Conservation (phyloP, 768 basidiomycete species). For the Lanmaoa rubissima region DNA sequence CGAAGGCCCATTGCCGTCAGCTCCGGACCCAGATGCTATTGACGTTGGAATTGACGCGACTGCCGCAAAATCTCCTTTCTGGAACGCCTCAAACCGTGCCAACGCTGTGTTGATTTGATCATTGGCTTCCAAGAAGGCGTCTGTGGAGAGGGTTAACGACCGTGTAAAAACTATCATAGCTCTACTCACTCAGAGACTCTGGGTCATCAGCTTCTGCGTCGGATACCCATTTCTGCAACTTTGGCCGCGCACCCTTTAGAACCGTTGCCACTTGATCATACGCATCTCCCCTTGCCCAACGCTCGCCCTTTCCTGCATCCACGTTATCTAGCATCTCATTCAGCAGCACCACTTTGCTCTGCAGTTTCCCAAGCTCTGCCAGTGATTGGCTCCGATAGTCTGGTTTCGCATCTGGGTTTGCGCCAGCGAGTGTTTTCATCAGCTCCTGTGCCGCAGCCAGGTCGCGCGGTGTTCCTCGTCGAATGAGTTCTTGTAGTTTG, state of each 20-base stretch:
- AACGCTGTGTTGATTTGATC: constrained; percentile 96
- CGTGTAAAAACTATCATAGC: neutral
- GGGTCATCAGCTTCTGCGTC: constrained; percentile 89
- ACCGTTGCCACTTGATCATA: constrained; percentile 95
- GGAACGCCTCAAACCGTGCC: constrained; percentile 88
- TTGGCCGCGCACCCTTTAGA: constrained; percentile 80
- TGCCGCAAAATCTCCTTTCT: constrained; percentile 82
- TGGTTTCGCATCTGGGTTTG: constrained; percentile 91
- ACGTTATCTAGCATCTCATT: constrained; percentile 98
- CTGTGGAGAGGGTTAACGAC: constrained; percentile 37
- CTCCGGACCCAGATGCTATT: constrained; percentile 36
- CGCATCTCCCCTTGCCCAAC: constrained; percentile 83
- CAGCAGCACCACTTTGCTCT: constrained; percentile 91
- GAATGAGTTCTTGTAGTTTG: constrained; percentile 97
- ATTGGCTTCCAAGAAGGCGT: constrained; percentile 93
- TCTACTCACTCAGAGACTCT: constrained; percentile 75
- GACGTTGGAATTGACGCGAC: constrained; percentile 68
- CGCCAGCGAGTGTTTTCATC: constrained; percentile 94
- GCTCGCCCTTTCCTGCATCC: constrained; percentile 66
- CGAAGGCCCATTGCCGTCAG: constrained; percentile 38
- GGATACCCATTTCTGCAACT: constrained; percentile 96
- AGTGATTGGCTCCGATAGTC: constrained; percentile 91
- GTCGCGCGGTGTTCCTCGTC: constrained; percentile 93
- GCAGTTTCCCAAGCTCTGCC: constrained; percentile 89
- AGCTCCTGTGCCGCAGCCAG: constrained; percentile 94